Base-by-base conservation (phyloP, 2,329 filamentous ascomycete species). In the Trichophyton benhamiae region DNA sequence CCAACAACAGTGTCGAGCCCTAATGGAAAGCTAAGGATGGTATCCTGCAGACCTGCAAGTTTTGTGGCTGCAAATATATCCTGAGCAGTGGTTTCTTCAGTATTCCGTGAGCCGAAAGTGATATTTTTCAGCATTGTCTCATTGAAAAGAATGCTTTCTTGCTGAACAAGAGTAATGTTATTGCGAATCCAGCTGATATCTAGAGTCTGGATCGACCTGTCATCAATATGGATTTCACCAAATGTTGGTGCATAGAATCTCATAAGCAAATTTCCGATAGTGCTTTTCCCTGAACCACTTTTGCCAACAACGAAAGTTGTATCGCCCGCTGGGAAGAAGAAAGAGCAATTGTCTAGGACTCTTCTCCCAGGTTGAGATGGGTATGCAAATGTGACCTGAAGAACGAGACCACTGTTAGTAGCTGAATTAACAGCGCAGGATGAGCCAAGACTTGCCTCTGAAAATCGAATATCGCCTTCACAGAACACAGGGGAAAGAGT, bases 251-350 rank as follows among this genome's bases (percentile, higher is more conserved):
- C 77, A 69, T 96, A 96, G 67, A 95, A 88, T 11, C 86, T 83
- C 58, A 91, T 79, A 0, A 97, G 78, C 0, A 97, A 79, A 69
- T 89, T 90, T 0, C 87, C 86, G 1, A 97, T 70, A 0, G 92
- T 97, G 67, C 90, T 96, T 72, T 97, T 97, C 0, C 92, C 92
- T 1, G 89, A 96, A 0, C 94, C 94, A 68, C 90, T 96, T 67
- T 81, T 82, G 0, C 92, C 94, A 58, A 96, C 83, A 1, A 97
- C 79, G 68, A 94, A 96, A 0, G 85, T 89, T 2, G 87, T 84
- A 64, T 88, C 79, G 0, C 88, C 86, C 0, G 86, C 79, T 0
- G 85, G 82, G 62, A 97, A 92, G 65, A 79, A 82, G 63, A 96
- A 80, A 0, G 79, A 85, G 0, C 83, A 82, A 5, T 81, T 75